Evolutionary conservation across 2,329 filamentous ascomycete species (phyloP).

Genomic region (Onygenales sp.): DNA sequence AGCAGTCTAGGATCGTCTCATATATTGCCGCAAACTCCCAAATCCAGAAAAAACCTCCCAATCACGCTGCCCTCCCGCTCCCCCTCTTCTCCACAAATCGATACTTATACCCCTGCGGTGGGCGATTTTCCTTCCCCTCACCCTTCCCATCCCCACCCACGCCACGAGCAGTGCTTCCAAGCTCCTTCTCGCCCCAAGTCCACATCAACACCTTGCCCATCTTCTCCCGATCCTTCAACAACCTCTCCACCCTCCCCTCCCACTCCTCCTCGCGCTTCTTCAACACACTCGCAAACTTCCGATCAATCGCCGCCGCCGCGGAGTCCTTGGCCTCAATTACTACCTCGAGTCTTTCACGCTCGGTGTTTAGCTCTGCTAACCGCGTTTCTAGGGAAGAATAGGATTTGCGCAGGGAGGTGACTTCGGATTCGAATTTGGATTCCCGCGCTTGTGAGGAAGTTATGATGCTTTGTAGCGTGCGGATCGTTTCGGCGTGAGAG

Average conservation of each 20-base stretch:
- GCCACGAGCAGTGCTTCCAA: conserved; percentile 16
- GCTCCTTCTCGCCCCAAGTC: conserved; percentile 33
- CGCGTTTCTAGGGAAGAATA: conserved; percentile 16
- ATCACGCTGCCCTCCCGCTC: neutral
- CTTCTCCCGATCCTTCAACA: conserved; percentile 31
- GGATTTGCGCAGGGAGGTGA: conserved; percentile 19
- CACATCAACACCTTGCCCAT: conserved; percentile 32
- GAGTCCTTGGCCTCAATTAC: conserved; percentile 32
- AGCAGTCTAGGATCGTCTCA: too few species aligned
- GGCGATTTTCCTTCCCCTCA: conserved; percentile 9
- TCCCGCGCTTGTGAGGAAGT: conserved; percentile 26
- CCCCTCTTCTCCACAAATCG: conserved; percentile 21
- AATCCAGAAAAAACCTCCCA: too few species aligned
- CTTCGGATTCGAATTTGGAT: conserved; percentile 22
- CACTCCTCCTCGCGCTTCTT: conserved; percentile 35
- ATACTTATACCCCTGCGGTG: conserved; percentile 27
- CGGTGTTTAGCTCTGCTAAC: conserved; percentile 20
- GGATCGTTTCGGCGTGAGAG: conserved; percentile 28
- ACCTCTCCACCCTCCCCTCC: conserved; percentile 30
- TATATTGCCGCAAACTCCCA: too few species aligned
- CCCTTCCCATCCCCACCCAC: conserved; percentile 17
- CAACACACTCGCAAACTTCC: conserved; percentile 29
- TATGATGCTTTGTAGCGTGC: conserved; percentile 26
- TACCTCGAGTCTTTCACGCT: conserved; percentile 25
- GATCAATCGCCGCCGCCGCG: conserved; percentile 28